Evolutionary conservation across 225 moss, liverwort and hornwort genomes (phyloP).

Genomic region (Sphagnum tenellum): DNA sequence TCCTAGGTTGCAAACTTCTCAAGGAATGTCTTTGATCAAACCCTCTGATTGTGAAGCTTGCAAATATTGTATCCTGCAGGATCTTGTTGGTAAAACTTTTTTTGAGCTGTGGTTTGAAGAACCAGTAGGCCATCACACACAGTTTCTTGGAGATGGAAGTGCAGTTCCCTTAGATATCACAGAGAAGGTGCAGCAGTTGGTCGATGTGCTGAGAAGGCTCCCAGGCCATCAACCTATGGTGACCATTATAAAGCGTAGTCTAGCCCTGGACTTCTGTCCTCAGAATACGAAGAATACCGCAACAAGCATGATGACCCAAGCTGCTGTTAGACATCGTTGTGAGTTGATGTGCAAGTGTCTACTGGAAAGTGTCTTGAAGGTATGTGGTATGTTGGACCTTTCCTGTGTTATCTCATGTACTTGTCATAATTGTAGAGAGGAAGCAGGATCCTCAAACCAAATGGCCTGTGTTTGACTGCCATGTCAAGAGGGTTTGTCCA

Average conservation of each 20-base stretch:
- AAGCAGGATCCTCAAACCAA: too few relatives aligned
- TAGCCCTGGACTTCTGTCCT: constrained; percentile 77
- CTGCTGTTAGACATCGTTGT: constrained; percentile 80
- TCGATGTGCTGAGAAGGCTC: constrained; percentile 81
- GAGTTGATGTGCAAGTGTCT: constrained; percentile 97
- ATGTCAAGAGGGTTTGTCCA: too few relatives aligned
- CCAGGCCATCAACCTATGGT: constrained; percentile 74
- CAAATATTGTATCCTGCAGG: constrained; percentile 31
- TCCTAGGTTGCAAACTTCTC: too few relatives aligned
- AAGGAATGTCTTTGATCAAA: too few relatives aligned
- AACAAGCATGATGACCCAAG: constrained; percentile 62
- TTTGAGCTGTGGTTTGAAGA: constrained; percentile 99
- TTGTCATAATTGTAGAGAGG: too few relatives aligned
- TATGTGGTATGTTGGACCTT: neutral
- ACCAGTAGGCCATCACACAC: constrained; percentile 49
- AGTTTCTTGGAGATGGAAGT: constrained; percentile 66
- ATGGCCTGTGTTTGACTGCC: too few relatives aligned
- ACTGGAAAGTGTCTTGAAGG: constrained; percentile 91
- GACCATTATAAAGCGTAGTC: constrained; percentile 85
- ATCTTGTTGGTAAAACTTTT: constrained; percentile 93
- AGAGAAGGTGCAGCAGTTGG: constrained; percentile 75
- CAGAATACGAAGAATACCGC: constrained; percentile 75
- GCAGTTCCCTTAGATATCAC: constrained; percentile 67
- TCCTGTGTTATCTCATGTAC: too few relatives aligned
- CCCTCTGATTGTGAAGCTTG: neutral